phyloP scores from a whole-genome alignment of 192 early-diverging fungal species.

The Backusella morwellensis region DNA sequence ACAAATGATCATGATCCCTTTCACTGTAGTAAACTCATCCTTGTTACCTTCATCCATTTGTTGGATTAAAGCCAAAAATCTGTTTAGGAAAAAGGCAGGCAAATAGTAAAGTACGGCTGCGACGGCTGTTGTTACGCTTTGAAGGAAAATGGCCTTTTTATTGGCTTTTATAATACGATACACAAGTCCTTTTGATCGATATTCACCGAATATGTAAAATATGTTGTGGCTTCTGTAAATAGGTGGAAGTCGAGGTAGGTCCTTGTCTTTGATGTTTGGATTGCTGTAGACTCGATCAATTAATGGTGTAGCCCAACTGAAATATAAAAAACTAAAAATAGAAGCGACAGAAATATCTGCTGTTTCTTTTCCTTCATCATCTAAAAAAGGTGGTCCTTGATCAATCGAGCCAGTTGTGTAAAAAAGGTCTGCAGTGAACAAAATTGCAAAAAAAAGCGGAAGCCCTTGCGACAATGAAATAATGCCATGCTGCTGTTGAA shows the following conservation, averaged over 20 bases:
- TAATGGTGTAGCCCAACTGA: constrained; percentile 26
- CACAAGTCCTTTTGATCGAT: constrained; percentile 21
- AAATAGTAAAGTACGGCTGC: constrained; percentile 29
- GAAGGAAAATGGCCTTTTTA: constrained; percentile 14
- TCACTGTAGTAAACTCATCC: constrained; percentile 13
- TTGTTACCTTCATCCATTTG: constrained; percentile 1
- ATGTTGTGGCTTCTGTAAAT: constrained; percentile 27
- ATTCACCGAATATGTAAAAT: constrained; percentile 26
- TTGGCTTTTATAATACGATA: constrained; percentile 32
- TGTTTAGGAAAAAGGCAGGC: constrained; percentile 33
- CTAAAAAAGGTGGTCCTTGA: constrained; percentile 28
- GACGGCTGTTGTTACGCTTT: constrained; percentile 14
- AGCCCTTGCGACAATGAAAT: not conserved
- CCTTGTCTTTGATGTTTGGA: constrained; percentile 16
- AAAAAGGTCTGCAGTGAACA: constrained; percentile 13
- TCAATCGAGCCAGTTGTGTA: constrained; percentile 26
- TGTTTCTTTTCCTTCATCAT: constrained; percentile 21
- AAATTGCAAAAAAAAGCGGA: not conserved
- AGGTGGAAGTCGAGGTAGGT: constrained; percentile 28
- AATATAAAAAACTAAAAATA: constrained; percentile 29
- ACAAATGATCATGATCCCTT: constrained; percentile 55
- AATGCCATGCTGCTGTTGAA: not conserved
- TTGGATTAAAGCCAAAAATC: constrained; percentile 32
- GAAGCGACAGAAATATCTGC: constrained; percentile 24
- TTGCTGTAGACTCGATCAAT: constrained; percentile 12